Evolutionary conservation across 129 eudicot species (phyloP).

Genomic region (carrot (Daucus carota)): DNA sequence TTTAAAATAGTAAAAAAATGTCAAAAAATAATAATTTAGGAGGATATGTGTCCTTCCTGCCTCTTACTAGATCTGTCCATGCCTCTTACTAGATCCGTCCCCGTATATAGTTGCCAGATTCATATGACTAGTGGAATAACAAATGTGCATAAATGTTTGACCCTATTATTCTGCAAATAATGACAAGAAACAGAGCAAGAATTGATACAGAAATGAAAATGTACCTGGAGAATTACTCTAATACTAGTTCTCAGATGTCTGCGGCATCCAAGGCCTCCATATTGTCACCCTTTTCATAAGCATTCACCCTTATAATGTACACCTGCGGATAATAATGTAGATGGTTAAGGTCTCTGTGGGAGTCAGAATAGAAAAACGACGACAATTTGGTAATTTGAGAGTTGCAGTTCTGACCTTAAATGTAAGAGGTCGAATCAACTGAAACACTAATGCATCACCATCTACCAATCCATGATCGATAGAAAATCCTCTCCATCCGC

Average conservation of each 20-base stretch:
- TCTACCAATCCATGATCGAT: slow-evolving; percentile 58
- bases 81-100: no score
- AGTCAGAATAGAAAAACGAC: not conserved
- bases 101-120: no score
- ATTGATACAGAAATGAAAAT: not conserved
- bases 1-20: no score
- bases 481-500: slow-evolving; percentile 85
- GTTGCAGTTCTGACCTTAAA: slow-evolving; percentile 40
- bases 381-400: not conserved
- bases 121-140: not conserved
- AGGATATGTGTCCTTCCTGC: no score
- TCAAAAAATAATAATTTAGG: no score
- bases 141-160: not conserved
- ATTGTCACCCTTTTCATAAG: slow-evolving; percentile 22
- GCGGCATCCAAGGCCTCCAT: slow-evolving; percentile 18
- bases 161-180: not conserved
- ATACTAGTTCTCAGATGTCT: no score
- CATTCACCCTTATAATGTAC: slow-evolving; percentile 39
- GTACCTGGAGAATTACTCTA: slow-evolving; percentile 15
- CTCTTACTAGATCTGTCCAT: no score
- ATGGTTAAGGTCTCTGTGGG: no score
- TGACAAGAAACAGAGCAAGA: not conserved
- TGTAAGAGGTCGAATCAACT: slow-evolving; percentile 25
- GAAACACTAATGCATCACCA: slow-evolving; percentile 85
- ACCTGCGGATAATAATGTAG: slow-evolving; percentile 28